These are phyloP conservation scores for Hymenoscyphus scutula DNA, from an alignment of 2,329 filamentous ascomycete species.

Conservation along the genomic window DNA sequence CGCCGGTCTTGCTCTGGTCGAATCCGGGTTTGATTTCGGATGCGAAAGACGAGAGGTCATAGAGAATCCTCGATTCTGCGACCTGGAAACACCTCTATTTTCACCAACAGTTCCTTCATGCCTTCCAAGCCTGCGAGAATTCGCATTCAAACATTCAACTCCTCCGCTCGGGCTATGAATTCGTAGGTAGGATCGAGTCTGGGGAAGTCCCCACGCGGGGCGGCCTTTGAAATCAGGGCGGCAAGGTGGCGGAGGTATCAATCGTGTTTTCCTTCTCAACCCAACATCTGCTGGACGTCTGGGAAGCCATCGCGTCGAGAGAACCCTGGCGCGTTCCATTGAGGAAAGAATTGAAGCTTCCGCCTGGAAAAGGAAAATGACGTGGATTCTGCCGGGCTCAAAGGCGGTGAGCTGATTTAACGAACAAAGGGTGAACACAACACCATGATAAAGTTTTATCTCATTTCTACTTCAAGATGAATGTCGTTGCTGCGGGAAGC, in stretches of 20 bases:
- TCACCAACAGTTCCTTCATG: neutral
- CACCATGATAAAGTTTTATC: too few species aligned
- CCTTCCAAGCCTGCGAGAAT: neutral
- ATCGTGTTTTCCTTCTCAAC: neutral
- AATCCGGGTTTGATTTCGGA: too few species aligned
- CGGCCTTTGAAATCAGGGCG: neutral
- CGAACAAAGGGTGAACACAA: neutral
- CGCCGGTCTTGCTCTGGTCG: neutral
- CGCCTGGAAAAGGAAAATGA: neutral
- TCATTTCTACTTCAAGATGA: too few species aligned
- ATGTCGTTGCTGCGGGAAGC: too few species aligned
- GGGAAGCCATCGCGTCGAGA: neutral
- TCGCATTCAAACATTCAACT: neutral
- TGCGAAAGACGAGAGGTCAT: neutral
- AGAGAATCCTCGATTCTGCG: neutral
- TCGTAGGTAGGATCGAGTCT: neutral
- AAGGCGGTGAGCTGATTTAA: neutral
- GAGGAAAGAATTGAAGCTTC: neutral
- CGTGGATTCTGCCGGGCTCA: neutral
- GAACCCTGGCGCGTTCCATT: neutral
- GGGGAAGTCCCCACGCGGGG: neutral
- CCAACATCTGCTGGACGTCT: neutral
- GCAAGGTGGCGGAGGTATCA: neutral
- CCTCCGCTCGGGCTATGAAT: neutral
- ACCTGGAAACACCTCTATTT: neutral